Conservation (phyloP, 345 rosid genomes). For the Punica granatum region DNA sequence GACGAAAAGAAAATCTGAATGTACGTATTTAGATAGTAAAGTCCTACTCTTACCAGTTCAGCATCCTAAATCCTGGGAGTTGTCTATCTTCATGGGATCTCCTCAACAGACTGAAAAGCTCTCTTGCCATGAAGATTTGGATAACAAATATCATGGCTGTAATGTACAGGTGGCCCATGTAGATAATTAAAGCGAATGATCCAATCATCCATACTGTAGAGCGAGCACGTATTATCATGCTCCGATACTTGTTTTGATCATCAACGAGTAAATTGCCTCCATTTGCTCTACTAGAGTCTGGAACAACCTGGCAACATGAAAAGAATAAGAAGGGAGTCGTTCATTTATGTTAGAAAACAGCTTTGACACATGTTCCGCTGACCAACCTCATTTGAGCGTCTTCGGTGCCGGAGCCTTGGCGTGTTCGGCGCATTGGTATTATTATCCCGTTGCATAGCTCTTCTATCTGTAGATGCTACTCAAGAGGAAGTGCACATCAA, state of each 20-base stretch:
- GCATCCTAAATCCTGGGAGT: slow-evolving; percentile 79
- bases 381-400: slow-evolving; percentile 58
- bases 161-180: slow-evolving; percentile 94
- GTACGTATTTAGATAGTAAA: neutral
- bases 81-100: slow-evolving; percentile 74
- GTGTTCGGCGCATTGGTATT: slow-evolving; percentile 33
- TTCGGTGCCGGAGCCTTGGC: slow-evolving; percentile 62
- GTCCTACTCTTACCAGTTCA: slow-evolving; percentile 59
- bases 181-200: slow-evolving; percentile 67
- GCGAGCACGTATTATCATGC: slow-evolving; percentile 66
- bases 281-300: slow-evolving; percentile 50
- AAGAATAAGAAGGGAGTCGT: neutral
- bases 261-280: slow-evolving; percentile 54
- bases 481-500: neutral
- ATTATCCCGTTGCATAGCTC: slow-evolving; percentile 59
- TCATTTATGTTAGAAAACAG: neutral
- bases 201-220: slow-evolving; percentile 95
- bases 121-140: slow-evolving; percentile 90
- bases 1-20: neutral
- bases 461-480: slow-evolving; percentile 8
- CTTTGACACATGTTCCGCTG: neutral
- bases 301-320: slow-evolving; percentile 32
- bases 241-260: slow-evolving; percentile 71
- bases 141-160: slow-evolving; percentile 96
- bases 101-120: slow-evolving; percentile 78